Evolutionary conservation across 768 basidiomycete genomes (phyloP), one percentile per base, ranked within the genome.

Genomic region (Exidia glandulosa): DNA sequence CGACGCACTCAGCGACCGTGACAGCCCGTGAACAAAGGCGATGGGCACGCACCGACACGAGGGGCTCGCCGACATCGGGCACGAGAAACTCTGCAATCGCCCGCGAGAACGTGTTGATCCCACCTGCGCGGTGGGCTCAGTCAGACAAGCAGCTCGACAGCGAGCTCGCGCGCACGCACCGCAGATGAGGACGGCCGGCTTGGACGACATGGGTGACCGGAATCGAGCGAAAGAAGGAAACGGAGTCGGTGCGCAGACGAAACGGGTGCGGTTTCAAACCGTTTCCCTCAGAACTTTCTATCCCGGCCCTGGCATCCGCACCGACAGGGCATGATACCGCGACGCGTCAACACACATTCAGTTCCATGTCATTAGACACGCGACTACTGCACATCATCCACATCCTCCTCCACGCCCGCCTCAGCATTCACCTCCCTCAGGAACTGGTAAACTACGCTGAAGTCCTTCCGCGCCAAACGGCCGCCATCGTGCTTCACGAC

Each of bases 101-200:
- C 57, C 90, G 81, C 9, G 90, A 84, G 69, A 77, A 87, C 58
- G 87, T 88, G 74, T 90, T 90, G 64, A 91, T 72, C 58, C 90
- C 90, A 63, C 90, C 90, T 92, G 64, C 14, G 58, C 27, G 5
- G 45, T 36, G 37, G 3, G 19, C 23, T 16, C 31, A 45, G 37
- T 10, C 57, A 61, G 37, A 31, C 32, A 37, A 41, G 59, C 19
- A 59, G 37, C 57, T 47, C 19, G 36, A 19, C 36, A 13, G 10
- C 6, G 19, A 45, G 41, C 41, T 10, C 9, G 23, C 19, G 9
- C 41, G 37, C 6, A 71, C 82, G 63, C 61, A 90, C 90, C 90
- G 65, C 90, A 85, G 64, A 92, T 85, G 65, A 92, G 79, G 41
- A 80, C 89, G 71, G 73, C 83, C 14, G 88, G 88, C 63, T 79